Base-by-base conservation (phyloP, 257 asterid genomes). In the Echites panduratus region DNA sequence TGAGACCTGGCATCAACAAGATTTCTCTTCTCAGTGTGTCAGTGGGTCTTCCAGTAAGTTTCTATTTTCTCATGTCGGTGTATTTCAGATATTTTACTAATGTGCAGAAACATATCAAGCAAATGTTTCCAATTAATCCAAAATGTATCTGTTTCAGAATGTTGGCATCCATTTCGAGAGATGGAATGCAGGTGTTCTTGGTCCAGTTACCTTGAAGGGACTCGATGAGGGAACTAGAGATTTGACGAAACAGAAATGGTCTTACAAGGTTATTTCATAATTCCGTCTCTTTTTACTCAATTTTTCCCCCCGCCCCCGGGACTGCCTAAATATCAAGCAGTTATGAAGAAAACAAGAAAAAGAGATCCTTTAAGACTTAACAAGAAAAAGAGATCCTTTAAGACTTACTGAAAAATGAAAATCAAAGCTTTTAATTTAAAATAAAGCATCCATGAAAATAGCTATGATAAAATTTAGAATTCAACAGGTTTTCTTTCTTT, bases 41-140 rank as follows among this genome's bases (percentile, higher is more conserved):
- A 65, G 90, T 94, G 69, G 99, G 98, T 49, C 85, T 91, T 35
- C 87, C 97, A 83, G 99, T 94, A 75, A 83, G 96, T 81, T 78
- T 72, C 38, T 71, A 29, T 22, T 73, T 61, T 40, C 54, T 32
- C 32, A 13, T 71, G 48, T 57, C n/a, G 70, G 67, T 41, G 53
- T 22, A 38, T 64, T 70, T 47, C n/a, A 38, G 47, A 35, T 47
- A 52, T 17, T 61, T 14, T 45, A 20, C 54, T 20, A 24, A 56
- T n/a, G 63, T 27, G 14, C 43, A 57, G 70, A 57, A 65, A 43
- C 57, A 4, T 2, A 10, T 20, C 24, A 16, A 47, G 50, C 49
- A n/a, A 38, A 40, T 2, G 2, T 35, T 22, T 16, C 10, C 13
- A 64, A 17, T 22, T 52, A 62, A 62, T 16, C 19, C 22, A 43